phyloP scores from a whole-genome alignment of 2,329 filamentous ascomycete genomes.

The Acarospora socialis region DNA sequence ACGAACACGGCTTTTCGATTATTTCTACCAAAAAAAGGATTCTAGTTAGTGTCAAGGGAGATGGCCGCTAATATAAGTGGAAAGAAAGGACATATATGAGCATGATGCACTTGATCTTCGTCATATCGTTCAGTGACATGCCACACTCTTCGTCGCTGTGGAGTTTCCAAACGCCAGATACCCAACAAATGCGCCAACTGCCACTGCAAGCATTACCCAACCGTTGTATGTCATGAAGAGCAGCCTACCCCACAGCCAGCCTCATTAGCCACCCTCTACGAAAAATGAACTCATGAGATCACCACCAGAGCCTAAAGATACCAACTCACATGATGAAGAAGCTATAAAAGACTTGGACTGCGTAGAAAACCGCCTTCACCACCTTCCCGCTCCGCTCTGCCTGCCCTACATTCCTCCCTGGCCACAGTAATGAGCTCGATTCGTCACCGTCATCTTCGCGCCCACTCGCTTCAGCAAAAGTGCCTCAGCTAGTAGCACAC shows the following conservation, averaged over 20 bases:
- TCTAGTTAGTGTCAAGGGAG: too few species aligned
- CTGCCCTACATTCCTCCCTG: slow-evolving; percentile 56
- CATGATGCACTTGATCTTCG: too few species aligned
- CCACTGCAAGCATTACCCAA: slow-evolving; percentile 88
- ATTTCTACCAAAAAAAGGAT: too few species aligned
- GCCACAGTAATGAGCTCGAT: slow-evolving; percentile 55
- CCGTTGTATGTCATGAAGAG: slow-evolving; percentile 99
- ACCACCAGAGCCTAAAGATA: background rate
- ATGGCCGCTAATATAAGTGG: too few species aligned
- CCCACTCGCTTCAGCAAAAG: slow-evolving; percentile 7
- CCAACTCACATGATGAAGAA: slow-evolving; percentile 98
- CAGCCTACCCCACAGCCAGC: slow-evolving; percentile 52
- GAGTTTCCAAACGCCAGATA: slow-evolving; percentile 68
- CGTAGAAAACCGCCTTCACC: slow-evolving; percentile 73
- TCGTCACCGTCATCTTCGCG: slow-evolving; percentile 22
- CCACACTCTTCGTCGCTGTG: slow-evolving; percentile 66
- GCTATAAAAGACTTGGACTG: slow-evolving; percentile 90
- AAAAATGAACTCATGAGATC: background rate
- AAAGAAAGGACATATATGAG: too few species aligned
- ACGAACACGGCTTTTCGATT: too few species aligned
- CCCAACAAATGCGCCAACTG: slow-evolving; percentile 75
- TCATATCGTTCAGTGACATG: slow-evolving; percentile 60
- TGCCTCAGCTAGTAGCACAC: too few species aligned
- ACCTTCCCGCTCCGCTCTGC: slow-evolving; percentile 57
- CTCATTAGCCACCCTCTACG: background rate